Base-by-base conservation (phyloP, 2,329 filamentous ascomycete genomes). In the Amphichorda felina region DNA sequence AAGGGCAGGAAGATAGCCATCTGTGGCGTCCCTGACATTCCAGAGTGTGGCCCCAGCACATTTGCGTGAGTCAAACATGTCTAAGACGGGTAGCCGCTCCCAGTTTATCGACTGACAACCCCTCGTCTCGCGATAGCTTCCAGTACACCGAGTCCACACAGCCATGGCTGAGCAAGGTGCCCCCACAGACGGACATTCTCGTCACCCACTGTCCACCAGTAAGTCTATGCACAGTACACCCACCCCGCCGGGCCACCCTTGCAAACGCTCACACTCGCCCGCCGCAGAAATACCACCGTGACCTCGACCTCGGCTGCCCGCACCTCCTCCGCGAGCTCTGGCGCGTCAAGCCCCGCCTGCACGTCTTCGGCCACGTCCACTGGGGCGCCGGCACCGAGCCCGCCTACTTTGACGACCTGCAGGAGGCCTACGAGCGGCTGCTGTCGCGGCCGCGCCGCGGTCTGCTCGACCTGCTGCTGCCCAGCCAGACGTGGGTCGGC, bases 361-460 rank as follows among this genome's bases (percentile, higher is more conserved):
- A 94, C 55, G 70, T 94, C 33, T 94, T 91, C 53, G 87, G 86
- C 1, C 87, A 94, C 56, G 71, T 88, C 17, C 87, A 94, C 59
- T 81, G 70, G 49, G 82, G 75, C 8, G 72, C 81, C 31, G 87
- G 86, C 13, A 64, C 63, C 30, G 76, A 87, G 48, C 56, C 75
- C 0, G 68, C 82, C 8, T 81, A 75, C 57, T 94, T 82, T 68
- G 84, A 91, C 53, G 70, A 76, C 18, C 72, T 75, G 40, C 84
- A 93, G 55, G 61, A 60, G 22, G 70, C 71, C 2, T 87, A 85
- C 57, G 84, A 89, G 57, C 61, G 64, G n/a, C 64, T 85, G 17
- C 58, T 72, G 50, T 57, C 61, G 2, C 57, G 57, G 9, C 57
- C 57, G 15, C 54, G 50, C 4, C 57, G 57, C 3, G 66, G 66